Evolutionary conservation across 768 basidiomycete species (phyloP), one percentile per base, ranked within the genome.

Genomic region (Royoungia palumana): DNA sequence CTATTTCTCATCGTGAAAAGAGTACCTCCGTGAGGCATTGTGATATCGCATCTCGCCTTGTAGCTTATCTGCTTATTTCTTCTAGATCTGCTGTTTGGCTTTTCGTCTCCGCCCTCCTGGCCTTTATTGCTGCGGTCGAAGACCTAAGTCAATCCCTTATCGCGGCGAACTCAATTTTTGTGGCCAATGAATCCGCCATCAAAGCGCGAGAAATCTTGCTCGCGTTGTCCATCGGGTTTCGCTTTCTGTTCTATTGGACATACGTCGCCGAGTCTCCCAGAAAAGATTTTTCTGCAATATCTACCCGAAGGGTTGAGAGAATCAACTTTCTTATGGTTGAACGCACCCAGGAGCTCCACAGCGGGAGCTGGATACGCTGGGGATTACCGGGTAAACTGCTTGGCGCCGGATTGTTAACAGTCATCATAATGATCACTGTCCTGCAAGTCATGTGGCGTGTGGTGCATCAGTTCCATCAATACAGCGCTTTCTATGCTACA

Each of bases 161-260:
- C n/a, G 53, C 52, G 20, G 56, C 63, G 32, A 58, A 58, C 13
- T 52, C 62, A 44, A 55, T 39, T 63, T 61, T 34, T 46, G 7
- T 30, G 11, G 35, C 38, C n/a, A 51, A 35, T 34, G 30, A 73
- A 68, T 13, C 70, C 22, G 22, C 82, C 32, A 66, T 78, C 27
- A 72, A 70, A 44, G 65, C 77, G 5, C 80, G 86, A 32, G 88
- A 89, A 61, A 68, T 83, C 24, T 69, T 76, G 41, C 72, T 82
- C 50, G 71, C 81, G 11, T 55, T 87, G 19, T 78, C 85, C 10
- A 61, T 77, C 36, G 82, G 81, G 5, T 68, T 80, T 36, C 75
- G 82, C 32, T 81, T 81, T 58, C 59, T 89, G 14, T 88, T 82
- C 59, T 81, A 81, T 53, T 90, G 88, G 88, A 68, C 67, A 34